Base-by-base conservation (phyloP, 2,329 filamentous ascomycete species). In the Aspergillus sp. region DNA sequence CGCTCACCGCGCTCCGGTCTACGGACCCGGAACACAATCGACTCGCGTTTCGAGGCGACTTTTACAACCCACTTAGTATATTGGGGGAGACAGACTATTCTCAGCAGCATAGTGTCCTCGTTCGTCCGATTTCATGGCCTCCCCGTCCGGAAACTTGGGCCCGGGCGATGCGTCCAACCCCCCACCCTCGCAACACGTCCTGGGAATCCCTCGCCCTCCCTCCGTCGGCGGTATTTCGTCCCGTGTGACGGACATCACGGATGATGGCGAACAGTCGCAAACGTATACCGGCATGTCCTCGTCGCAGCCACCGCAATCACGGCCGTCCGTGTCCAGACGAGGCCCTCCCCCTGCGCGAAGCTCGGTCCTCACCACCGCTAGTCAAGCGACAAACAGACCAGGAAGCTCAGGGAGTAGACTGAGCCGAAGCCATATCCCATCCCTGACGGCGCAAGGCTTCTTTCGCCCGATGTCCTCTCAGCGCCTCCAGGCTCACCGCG, bases 391-490 rank as follows among this genome's bases (percentile, higher is more conserved):
- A 25, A 76, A 80, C 70, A 68, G 84, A 72, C 60, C 81, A 81
- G 72, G 68, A 45, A 78, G 74, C 53, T 59, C 87, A 78, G 49
- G 80, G 14, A 93, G 87, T 59, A 81, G 89, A 40, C 80, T 88
- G 43, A 91, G 87, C 68, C 84, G 87, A 65, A 94, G 89, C 40
- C 94, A 99, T 78, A 91, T 96, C 17, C 92, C 94, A 1, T 91
- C 88, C 1, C 77, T 99, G 49, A 88, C 91, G 2, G 91, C 91
- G 14, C 88, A 93, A 66, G 93, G 90, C 49, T 97, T 99, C 76
- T 96, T 96, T 68, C 88, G 88, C 19, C 94, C 94, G 36, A 96
- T 99, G 91, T 97, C 92, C 75, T 96, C 93, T 20, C 91, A 96
- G 70, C 88, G 91, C 69, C 78, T 97, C 47, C 93, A 97, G 74